Evolutionary conservation across 345 rosid genomes (phyloP).

Genomic region (Eucalyptus melliodora): DNA sequence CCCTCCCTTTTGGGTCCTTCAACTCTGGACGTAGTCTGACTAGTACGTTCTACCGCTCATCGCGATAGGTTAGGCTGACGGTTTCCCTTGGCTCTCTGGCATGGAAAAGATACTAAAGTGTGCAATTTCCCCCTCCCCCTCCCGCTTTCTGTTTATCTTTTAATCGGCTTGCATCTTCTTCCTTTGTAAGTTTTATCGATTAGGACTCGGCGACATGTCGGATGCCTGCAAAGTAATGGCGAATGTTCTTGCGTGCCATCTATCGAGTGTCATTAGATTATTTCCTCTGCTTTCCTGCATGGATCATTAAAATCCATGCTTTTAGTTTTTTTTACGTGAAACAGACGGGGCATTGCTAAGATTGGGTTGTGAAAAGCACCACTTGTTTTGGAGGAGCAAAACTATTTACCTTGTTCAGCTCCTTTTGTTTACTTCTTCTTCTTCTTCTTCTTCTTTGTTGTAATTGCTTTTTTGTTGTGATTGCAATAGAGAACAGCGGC

Average conservation of each 20-base stretch:
- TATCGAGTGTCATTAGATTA: background rate
- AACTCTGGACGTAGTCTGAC: background rate
- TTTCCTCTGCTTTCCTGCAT: background rate
- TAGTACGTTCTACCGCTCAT: background rate
- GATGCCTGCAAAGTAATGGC: background rate
- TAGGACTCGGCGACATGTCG: background rate
- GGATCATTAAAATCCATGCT: background rate
- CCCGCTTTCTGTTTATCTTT: background rate
- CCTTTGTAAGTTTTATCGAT: background rate
- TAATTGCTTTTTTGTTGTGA: background rate
- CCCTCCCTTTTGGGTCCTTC: background rate
- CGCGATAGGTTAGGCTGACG: background rate
- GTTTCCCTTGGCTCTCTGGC: background rate
- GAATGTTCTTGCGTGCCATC: background rate
- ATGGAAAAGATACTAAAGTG: background rate
- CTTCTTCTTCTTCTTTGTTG: background rate
- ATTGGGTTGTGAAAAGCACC: background rate
- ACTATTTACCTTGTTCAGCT: background rate
- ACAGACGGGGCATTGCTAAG: background rate
- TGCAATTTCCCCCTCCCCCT: background rate
- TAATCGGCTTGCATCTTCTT: background rate
- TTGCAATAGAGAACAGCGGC: slow-evolving; percentile 78
- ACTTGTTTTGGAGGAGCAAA: background rate
- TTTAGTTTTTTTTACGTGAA: background rate
- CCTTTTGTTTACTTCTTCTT: background rate